Evolutionary conservation across 345 rosid genomes (phyloP), one percentile per base, ranked within the genome.

Genomic region (Iberis pinnata): DNA sequence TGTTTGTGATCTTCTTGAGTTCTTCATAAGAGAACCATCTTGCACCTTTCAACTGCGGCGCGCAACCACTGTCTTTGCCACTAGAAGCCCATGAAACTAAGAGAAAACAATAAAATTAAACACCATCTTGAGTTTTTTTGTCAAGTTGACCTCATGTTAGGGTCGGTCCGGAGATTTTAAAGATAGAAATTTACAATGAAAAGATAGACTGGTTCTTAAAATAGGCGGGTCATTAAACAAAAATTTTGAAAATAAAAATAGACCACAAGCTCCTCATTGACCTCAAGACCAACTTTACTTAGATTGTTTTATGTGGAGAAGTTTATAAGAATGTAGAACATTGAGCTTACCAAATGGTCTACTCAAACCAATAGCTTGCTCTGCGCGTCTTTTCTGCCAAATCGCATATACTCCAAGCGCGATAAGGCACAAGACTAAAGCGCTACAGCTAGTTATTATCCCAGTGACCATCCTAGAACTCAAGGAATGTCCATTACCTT

Each of bases 21-120:
- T 92, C 98, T 20, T 84, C 98, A 17, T 72, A 88, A 6, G 93
- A 88, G 71, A 92, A 87, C 96, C 92, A 87, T 59, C 96, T 68
- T 36, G 98, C 95, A 44, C 98, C 98, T 77, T 87, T 92, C 70
- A 92, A 60, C 60, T 87, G 86, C 1, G 98, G 96, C 12, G 89
- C 93, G 0, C 89, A 83, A 1, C 96, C 93, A 2, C 83, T 83
- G 61, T 88, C 89, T 72, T 77, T 88, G 16, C 92, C 84, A 37
- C 95, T 81, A 0, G 96, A 76, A 27, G 73, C 86, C 98, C 98
- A 92, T 6, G 98, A 92, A 58, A 81, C 98, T 92, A 73, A 8
- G 70, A 65, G 11, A 38, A 11, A 46, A 16, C 15, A 7, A 29
- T n/a, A n/a, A n/a, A n/a, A n/a, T n/a, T n/a, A n/a, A n/a, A n/a